Evolutionary conservation across 768 basidiomycete genomes (phyloP).

Genomic region (Podaxis sp.): DNA sequence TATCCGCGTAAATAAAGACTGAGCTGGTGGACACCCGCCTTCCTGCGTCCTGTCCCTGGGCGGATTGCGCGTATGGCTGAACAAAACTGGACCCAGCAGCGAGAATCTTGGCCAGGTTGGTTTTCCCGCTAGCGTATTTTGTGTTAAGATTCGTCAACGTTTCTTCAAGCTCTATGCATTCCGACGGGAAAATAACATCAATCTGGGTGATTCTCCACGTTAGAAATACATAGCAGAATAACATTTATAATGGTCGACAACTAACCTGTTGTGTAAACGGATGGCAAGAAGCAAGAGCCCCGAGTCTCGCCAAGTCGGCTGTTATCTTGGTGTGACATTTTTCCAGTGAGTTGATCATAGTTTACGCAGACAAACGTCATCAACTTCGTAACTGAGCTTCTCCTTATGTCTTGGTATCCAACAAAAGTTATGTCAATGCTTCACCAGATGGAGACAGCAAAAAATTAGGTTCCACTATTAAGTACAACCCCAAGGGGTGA

Average conservation of each 20-base stretch:
- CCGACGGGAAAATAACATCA: constrained; percentile 58
- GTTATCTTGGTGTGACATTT: constrained; percentile 19
- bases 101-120: constrained; percentile 37
- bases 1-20: no score
- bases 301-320: constrained; percentile 18
- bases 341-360: constrained; percentile 8
- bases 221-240: neutral
- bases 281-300: constrained; percentile 27
- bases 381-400: neutral
- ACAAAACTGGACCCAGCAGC: neutral
- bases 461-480: constrained; percentile 1
- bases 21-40: neutral
- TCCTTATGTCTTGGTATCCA: neutral
- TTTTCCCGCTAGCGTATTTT: constrained; percentile 42
- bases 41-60: neutral
- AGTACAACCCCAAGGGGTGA: constrained; percentile 14
- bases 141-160: constrained; percentile 40
- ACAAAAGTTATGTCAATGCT: neutral
- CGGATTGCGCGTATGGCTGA: neutral
- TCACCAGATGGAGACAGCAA: neutral
- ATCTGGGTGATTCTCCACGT: constrained; percentile 36
- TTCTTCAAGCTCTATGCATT: constrained; percentile 30
- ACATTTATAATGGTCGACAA: neutral
- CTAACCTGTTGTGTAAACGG: constrained; percentile 47
- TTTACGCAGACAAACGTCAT: neutral